Evolutionary conservation across 176 grass and related monocot species (phyloP).

Genomic region (Leersia perrieri): DNA sequence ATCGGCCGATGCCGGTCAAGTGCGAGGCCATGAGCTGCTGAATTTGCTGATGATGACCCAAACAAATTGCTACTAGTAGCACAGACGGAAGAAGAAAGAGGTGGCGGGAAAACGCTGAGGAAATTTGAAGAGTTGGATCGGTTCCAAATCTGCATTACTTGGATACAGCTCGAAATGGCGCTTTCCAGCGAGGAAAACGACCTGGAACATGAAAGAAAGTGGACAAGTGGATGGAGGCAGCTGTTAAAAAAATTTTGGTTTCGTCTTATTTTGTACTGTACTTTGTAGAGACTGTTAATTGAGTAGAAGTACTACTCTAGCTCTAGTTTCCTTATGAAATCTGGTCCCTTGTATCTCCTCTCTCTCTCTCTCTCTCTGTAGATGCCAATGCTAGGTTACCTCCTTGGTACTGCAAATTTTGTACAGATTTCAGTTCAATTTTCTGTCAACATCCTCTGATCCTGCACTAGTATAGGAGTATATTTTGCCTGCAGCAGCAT

Average conservation of each 20-base stretch:
- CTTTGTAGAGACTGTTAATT: neutral
- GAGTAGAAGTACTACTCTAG: neutral
- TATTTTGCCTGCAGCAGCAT: neutral
- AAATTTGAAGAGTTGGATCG: neutral
- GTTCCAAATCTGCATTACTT: neutral
- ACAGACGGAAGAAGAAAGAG: neutral
- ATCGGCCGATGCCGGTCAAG: constrained; percentile 62
- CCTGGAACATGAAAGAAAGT: neutral
- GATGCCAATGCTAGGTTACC: neutral
- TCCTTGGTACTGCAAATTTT: neutral
- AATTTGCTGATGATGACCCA: constrained; percentile 50
- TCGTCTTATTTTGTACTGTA: neutral
- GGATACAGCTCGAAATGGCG: constrained; percentile 7
- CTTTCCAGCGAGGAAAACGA: neutral
- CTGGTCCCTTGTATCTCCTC: neutral
- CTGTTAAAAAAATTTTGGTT: constrained; percentile 19
- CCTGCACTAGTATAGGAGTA: neutral
- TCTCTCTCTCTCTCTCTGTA: neutral
- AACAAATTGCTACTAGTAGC: too few species aligned
- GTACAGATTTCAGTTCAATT: constrained; percentile 7
- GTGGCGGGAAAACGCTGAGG: constrained; percentile 8
- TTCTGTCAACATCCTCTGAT: neutral
- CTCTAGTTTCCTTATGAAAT: neutral
- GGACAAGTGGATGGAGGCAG: neutral
- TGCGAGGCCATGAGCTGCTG: constrained; percentile 86